phyloP scores from a whole-genome alignment of 23 red algal genomes.

The Gracilaria gracilis region DNA sequence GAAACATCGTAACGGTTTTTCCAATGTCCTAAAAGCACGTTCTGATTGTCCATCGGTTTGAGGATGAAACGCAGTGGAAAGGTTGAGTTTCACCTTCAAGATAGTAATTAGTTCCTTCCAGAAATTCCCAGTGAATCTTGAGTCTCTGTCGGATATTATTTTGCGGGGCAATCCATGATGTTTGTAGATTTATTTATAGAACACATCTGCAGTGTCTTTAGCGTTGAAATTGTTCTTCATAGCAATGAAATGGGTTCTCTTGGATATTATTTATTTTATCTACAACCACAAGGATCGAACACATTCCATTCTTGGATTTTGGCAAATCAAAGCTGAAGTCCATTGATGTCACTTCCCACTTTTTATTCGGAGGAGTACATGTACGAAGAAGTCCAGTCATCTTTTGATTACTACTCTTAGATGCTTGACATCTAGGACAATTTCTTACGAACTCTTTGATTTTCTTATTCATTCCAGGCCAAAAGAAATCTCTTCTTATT shows the following conservation, averaged over 20 bases:
- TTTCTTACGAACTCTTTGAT: conserved; percentile 15
- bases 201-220: conserved; percentile 17
- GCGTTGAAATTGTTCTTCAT: conserved; percentile 18
- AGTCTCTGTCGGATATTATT: conserved; percentile 34
- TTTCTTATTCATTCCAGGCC: conserved; percentile 39
- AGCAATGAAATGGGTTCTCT: conserved; percentile 15
- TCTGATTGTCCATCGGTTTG: conserved; percentile 60
- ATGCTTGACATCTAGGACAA: background rate
- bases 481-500: conserved; percentile 39
- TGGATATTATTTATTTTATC: conserved; percentile 53
- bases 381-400: background rate
- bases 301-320: conserved; percentile 23
- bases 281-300: conserved; percentile 23
- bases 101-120: conserved; percentile 23
- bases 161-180: conserved; percentile 23
- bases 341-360: conserved; percentile 53
- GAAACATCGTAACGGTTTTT: conserved; percentile 38
- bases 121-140: conserved; percentile 35
- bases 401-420: conserved; percentile 40
- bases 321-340: conserved; percentile 39
- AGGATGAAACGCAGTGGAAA: conserved; percentile 38
- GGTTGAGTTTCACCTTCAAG: conserved; percentile 20
- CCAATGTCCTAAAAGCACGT: conserved; percentile 20
- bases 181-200: conserved; percentile 32
- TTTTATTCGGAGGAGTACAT: conserved; percentile 9